Base-by-base conservation (phyloP, 169 alveolate genomes). In the Plasmodium ovale region DNA sequence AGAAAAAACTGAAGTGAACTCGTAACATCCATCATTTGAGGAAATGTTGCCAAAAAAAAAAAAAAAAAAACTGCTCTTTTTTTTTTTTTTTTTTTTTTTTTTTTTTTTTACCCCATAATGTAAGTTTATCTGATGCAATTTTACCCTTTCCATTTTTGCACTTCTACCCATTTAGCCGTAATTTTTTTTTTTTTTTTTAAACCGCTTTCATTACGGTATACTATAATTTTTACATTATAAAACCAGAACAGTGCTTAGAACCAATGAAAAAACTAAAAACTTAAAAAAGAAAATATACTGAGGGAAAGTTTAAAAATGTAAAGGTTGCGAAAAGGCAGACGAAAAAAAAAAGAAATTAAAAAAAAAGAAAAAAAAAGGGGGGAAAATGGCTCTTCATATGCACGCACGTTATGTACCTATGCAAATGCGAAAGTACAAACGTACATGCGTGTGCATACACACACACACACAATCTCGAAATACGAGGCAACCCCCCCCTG, bases 1-100 rank as follows among this genome's bases (percentile, higher is more conserved):
- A 98, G 99, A 99, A 99, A 98, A 98, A 99, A 98, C 97, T 98
- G 85, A 98, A 98, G 98, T 94, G 94, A 84, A 56, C 82, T 47
- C 7, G 14, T 14, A 70, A 47, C 19, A 4, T 19, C 9, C 19
- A 1, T 10, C 54, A 16, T 39, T 39, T 9, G 42, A 67, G 9
- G 37, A 67, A 67, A 39, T 16, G 29, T 16, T 54, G 21, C 12
- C 10, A 27, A 60, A 60, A 29, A 53, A 3, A 14, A 51, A 51
- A 9, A 51, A 51, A 51, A 51, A 10, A 39, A 39, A 6, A 39
- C n/a, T 6, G 51, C 51, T 9, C 5, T 9, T 9, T 39, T 39
- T 39, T 39, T 51, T 51, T 51, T 59, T 59, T 7, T 59, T 31
- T 54, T 54, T 72, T 37, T 33, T 56, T 71, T 54, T 25, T 54